These are phyloP conservation scores for Cryphonectria japonica DNA, from an alignment of 2,329 filamentous ascomycete genomes.

Conservation along the genomic window DNA sequence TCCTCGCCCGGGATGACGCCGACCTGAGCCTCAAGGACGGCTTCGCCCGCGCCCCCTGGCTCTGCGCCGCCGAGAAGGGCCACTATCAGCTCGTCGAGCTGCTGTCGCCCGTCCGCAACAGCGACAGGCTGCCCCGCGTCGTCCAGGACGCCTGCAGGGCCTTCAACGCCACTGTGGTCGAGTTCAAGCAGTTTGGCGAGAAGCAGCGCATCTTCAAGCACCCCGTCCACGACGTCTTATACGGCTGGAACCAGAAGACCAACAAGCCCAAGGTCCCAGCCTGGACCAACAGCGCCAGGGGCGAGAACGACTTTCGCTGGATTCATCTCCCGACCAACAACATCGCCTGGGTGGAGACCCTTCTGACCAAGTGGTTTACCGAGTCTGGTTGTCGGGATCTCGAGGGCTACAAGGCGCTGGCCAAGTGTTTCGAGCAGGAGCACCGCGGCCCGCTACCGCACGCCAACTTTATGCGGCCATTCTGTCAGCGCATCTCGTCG, in stretches of 20 bases:
- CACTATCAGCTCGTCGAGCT: slow-evolving; percentile 43
- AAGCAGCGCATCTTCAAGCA: slow-evolving; percentile 49
- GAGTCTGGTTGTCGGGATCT: slow-evolving; percentile 65
- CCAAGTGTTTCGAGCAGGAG: slow-evolving; percentile 64
- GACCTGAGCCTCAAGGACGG: slow-evolving; percentile 42
- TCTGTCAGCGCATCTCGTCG: slow-evolving; percentile 55
- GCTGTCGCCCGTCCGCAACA: slow-evolving; percentile 42
- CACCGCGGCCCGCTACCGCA: slow-evolving; percentile 63
- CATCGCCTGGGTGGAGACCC: slow-evolving; percentile 64
- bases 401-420: slow-evolving; percentile 65
- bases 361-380: slow-evolving; percentile 67
- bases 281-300: slow-evolving; percentile 47
- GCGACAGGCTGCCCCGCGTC: slow-evolving; percentile 40
- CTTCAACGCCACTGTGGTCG: slow-evolving; percentile 58
- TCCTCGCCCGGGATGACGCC: slow-evolving; percentile 42
- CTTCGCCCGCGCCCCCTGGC: slow-evolving; percentile 46
- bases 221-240: slow-evolving; percentile 55
- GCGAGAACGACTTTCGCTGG: slow-evolving; percentile 51
- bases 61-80: slow-evolving; percentile 45
- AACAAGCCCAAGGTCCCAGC: slow-evolving; percentile 51
- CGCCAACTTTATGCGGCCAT: slow-evolving; percentile 65
- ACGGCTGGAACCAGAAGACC: slow-evolving; percentile 51
- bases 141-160: slow-evolving; percentile 50
- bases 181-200: slow-evolving; percentile 49
- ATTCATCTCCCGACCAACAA: slow-evolving; percentile 59